Base-by-base conservation (phyloP, 192 early-diverging fungal species). In the Tieghemiomyces parasiticus region DNA sequence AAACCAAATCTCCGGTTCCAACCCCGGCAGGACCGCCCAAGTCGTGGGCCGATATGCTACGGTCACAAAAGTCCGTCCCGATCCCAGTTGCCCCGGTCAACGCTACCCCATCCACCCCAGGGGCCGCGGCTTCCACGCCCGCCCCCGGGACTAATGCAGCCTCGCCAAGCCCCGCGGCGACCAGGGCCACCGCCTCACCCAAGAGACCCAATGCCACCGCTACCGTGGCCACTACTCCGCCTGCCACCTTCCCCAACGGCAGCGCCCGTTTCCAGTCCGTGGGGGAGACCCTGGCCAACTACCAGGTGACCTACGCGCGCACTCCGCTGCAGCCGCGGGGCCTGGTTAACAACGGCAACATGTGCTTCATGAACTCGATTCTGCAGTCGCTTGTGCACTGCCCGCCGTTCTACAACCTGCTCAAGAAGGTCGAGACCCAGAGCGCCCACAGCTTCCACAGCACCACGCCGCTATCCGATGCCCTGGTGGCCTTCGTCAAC, bases 301-400 rank as follows among this genome's bases (percentile, higher is more conserved):
- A 52, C 29, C 50, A 52, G 50, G 22, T 52, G 50, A 26, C 50
- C 4, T 52, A 28, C 29, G 22, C 22, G 14, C 50, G 26, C 14
- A 52, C 67, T 24, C 60, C 79, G 31, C 65, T 88, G 35, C 78
- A 84, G 60, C 93, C 95, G 16, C 82, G 95, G 30, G 96, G 96
- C 2, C 78, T 99, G 38, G 81, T 93, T 54, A 99, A 99, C 69
- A 88, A 80, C 51, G 95, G 93, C 32, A 99, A 99, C 71, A 94
- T 87, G 76, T 99, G 96, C 72, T 99, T 93, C 66, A 90, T 97
- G 87, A 99, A 97, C 67, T 89, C 87, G 42, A 88, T 95, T 55
- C 65, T 99, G 35, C 97, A 99, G 75, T 88, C 95, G 4, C 77
- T 99, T 35, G 62, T 92, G 16, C 88, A 97, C 68, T 94, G 89